Base-by-base conservation (phyloP, 2,329 filamentous ascomycete species). In the Fusarium penzigii region DNA sequence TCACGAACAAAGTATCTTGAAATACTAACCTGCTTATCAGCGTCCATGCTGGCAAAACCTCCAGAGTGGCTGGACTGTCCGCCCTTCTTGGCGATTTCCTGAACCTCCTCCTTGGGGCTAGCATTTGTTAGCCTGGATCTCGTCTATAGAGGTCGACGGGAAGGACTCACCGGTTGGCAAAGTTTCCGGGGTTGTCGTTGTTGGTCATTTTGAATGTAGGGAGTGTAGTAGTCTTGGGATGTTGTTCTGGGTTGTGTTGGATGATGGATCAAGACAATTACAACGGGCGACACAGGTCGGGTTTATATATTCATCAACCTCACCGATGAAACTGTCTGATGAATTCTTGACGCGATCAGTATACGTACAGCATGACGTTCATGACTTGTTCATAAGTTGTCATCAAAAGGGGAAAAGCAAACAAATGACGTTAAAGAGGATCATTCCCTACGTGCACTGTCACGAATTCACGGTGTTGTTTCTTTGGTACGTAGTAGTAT, bases 21-120 rank as follows among this genome's bases (percentile, higher is more conserved):
- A 29, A 57, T 57, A 68, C 72, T 5, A 48, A 73, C 71, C 67
- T 71, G 70, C 61, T 70, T 75, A 14, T 74, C 70, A 14, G 73
- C 48, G 29, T 75, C 72, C 72, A 75, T 76, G 52, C 55, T 70
- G 40, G 72, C 73, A 42, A 74, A 75, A 2, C 71, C 72, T 2
- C 71, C 67, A 8, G 47, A 48, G 58, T 73, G 70, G 52, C 72
- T 73, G 6, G 71, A 50, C 49, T 73, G 63, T 13, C 74, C 74
- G 17, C 74, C 73, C 62, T 75, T 75, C 46, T 67, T 67, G 1
- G 73, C 73, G 48, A 77, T 76, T 4, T 72, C 66, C 3, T 68
- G 62, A 14, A 78, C 75, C 59, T 80, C 76, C 11, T 77, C 75
- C 48, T 72, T 71, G 54, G 75, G 66, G 7, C 20, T 25, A 7